These are phyloP conservation scores for Scenedesmus sp. DNA, from an alignment of 163 green algal species.

Conservation along the genomic window DNA sequence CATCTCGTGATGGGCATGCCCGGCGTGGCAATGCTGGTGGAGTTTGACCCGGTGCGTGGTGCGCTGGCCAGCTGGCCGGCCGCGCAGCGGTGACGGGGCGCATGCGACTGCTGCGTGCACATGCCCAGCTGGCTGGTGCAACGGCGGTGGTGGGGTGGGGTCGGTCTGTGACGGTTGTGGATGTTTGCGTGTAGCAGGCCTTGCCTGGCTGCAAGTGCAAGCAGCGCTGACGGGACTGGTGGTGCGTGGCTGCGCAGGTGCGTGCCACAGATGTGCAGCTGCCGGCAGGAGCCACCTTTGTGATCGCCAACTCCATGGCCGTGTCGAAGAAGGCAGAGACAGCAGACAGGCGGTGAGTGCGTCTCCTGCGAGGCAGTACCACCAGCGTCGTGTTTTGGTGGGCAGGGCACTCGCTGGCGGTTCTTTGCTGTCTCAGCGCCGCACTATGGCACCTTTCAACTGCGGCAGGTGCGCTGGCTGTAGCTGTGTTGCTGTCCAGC, in stretches of 20 bases:
- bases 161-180: not conserved
- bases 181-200: too few relatives aligned
- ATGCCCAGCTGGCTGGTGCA: not conserved
- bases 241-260: conserved; percentile 63
- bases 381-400: not conserved
- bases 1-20: conserved; percentile 94
- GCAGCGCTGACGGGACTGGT: not conserved
- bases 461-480: not conserved
- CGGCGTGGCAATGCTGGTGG: conserved; percentile 90
- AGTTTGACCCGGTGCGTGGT: conserved; percentile 93
- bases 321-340: conserved; percentile 96
- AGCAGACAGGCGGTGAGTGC: conserved; percentile 67
- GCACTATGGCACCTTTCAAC: not conserved
- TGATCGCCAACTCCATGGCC: conserved; percentile 95
- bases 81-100: not conserved
- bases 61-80: not conserved
- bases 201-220: too few relatives aligned
- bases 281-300: conserved; percentile 87
- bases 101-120: not conserved
- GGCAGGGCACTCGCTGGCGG: not conserved
- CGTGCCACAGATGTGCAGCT: conserved; percentile 86
- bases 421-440: too few relatives aligned
- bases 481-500: not conserved
- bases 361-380: not conserved
- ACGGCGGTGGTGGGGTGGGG: not conserved